Evolutionary conservation across 208 protist species (phyloP), one percentile per base, ranked within the genome.

Genomic region (Herpetomonas muscarum): DNA sequence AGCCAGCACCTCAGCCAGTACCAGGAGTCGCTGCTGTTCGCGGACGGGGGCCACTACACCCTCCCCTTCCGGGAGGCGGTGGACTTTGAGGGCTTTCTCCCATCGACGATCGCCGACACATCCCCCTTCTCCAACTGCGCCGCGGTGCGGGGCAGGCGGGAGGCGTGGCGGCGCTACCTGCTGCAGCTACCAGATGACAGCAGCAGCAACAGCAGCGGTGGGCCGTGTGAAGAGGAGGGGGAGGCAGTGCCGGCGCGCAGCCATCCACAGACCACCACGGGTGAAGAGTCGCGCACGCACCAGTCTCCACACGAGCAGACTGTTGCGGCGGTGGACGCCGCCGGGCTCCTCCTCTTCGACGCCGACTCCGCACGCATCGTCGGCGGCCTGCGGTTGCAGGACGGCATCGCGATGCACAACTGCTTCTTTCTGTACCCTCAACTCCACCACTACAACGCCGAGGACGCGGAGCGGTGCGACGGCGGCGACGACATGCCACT

Each of bases 381-480:
- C 24, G 68, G 77, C n/a, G 76, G 77, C 1, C 72, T 87, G 46
- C 68, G 52, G 9, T 64, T 83, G 42, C 37, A 36, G 22, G n/a
- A 68, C 0, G 69, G 67, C 21, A 70, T 87, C 21, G 34, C 50
- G 21, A 71, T 82, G 51, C 47, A 79, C 53, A 62, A 84, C 55
- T 70, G 85, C n/a, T 74, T 58, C 51, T 91, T 91, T 67, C 61
- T 57, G 22, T 87, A 91, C 51, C 76, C 84, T 0, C 79, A 91
- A 49, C 70, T 87, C 39, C 70, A 67, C 41, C 73, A 72, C 59
- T 17, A 42, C 34, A 36, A 26, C 28, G 25, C 51, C 21, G 37
- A 32, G 13, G 21, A 53, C 52, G 67, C 0, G n/a, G 4, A 57
- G 29, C 47, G 24, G 21, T 32, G 39, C 39, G 29, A 3, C 3